Evolutionary conservation across 73 alveolate species (phyloP), one percentile per base, ranked within the genome.

Genomic region (Urostyla sp.): DNA sequence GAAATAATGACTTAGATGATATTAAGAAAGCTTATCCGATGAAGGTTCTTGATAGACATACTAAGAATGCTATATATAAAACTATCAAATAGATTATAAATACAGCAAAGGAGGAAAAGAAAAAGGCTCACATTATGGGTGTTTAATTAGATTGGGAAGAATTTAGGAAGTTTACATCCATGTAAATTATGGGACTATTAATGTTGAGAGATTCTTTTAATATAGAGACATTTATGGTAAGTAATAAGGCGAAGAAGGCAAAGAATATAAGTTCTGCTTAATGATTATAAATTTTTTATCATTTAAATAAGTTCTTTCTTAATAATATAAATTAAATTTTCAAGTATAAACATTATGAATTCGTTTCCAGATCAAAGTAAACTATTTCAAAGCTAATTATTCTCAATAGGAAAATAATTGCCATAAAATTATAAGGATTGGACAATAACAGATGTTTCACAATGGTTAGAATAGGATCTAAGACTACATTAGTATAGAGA

Each of bases 91-190:
- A 76, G 38, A 76, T 76, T 24, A 58, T 76, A 11, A 38, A 58
- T 58, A 76, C 72, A 40, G 88, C 88, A 1, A 76, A 58, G 56
- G 88, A 76, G 34, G 88, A 76, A 16, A 76, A 76, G 72, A 76
- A 58, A 67, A 57, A 59, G 37, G 63, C 88, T 1, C 88, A 76
- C 34, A 76, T 76, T 26, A 76, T 76, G 88, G 20, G 67, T 35
- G 43, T 76, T 0, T 7, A 76, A 21, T 26, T 76, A 13, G 88
- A 76, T 0, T 76, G 88, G 88, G 88, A 76, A 43, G 88, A 58
- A 30, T 76, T 76, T 43, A 56, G 88, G 43, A 23, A 49, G 20
- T 76, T 60, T 44, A 58, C 75, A 8, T 80, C 88, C 36, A 76
- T 76, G 54, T 43, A 76, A 40, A 61, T 76, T 15, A 76, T 76